These are phyloP conservation scores for Metschnikowia baotianmanensis DNA, from an alignment of 805 yeast genomes.

Conservation along the genomic window DNA sequence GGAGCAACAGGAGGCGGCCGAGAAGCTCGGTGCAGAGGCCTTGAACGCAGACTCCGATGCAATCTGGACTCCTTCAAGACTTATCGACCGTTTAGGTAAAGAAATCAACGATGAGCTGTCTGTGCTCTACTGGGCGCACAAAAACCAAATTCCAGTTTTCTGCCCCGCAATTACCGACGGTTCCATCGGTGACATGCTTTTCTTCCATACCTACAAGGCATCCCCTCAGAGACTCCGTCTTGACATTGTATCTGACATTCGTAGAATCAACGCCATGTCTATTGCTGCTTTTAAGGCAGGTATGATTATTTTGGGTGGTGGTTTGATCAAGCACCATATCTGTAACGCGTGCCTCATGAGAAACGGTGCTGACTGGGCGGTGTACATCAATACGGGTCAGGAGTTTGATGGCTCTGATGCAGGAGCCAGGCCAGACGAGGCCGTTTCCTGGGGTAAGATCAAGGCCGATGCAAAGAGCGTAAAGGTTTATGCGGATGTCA, in stretches of 20 bases:
- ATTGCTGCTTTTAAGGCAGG: constrained; percentile 96
- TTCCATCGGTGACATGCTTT: constrained; percentile 97
- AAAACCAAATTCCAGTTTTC: constrained; percentile 92
- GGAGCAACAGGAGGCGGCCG: constrained; percentile 76
- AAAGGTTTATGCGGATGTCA: constrained; percentile 93
- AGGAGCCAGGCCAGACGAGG: constrained; percentile 99
- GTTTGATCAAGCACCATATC: constrained; percentile 93
- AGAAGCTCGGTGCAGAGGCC: constrained; percentile 46
- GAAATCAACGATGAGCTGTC: constrained; percentile 93
- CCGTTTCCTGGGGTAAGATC: constrained; percentile 98
- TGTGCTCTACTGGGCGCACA: constrained; percentile 97
- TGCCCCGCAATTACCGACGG: constrained; percentile 99
- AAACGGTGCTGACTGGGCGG: constrained; percentile 98
- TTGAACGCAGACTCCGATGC: constrained; percentile 62
- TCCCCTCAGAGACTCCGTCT: constrained; percentile 86
- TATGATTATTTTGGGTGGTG: constrained; percentile 96
- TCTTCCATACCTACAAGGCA: constrained; percentile 95
- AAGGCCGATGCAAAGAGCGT: constrained; percentile 90
- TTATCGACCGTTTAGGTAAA: constrained; percentile 90
- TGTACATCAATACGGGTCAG: constrained; percentile 95
- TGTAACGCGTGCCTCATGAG: constrained; percentile 98
- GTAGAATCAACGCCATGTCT: constrained; percentile 86
- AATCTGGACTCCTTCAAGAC: constrained; percentile 93
- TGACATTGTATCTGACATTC: constrained; percentile 92
- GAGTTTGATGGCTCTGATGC: constrained; percentile 99